phyloP scores from a whole-genome alignment of 2,329 filamentous ascomycete species.

The Metarhizium guizhouense region DNA sequence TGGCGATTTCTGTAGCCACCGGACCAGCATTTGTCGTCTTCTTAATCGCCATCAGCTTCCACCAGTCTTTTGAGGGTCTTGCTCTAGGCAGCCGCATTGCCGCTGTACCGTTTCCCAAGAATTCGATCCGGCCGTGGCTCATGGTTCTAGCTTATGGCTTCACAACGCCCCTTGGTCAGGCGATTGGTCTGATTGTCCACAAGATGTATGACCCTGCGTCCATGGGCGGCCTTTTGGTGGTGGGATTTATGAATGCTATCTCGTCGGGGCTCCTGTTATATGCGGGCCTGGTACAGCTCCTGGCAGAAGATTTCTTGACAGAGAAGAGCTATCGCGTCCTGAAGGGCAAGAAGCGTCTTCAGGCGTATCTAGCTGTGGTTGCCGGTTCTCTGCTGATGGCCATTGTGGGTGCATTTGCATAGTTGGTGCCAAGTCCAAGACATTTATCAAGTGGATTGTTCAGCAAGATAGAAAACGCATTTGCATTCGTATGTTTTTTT shows the following conservation, averaged over 20 bases:
- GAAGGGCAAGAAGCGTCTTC: constrained; percentile 49
- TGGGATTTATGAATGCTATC: constrained; percentile 82
- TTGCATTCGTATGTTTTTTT: not conserved
- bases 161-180: constrained; percentile 76
- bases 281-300: constrained; percentile 72
- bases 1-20: constrained; percentile 75
- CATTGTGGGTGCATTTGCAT: constrained; percentile 64
- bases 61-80: constrained; percentile 83
- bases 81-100: constrained; percentile 80
- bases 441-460: not conserved
- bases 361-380: constrained; percentile 56
- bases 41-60: constrained; percentile 71
- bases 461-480: not conserved
- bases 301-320: constrained; percentile 75
- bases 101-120: constrained; percentile 66
- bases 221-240: constrained; percentile 62
- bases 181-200: constrained; percentile 70
- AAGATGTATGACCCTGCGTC: constrained; percentile 71
- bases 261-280: constrained; percentile 73
- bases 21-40: constrained; percentile 74
- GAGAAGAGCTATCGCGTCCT: constrained; percentile 65
- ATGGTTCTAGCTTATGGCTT: constrained; percentile 71
- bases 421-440: not conserved
- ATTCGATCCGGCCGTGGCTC: constrained; percentile 69
- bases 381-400: constrained; percentile 61